Base-by-base conservation (phyloP, 768 basidiomycete species). In the Termitomyces sp. region DNA sequence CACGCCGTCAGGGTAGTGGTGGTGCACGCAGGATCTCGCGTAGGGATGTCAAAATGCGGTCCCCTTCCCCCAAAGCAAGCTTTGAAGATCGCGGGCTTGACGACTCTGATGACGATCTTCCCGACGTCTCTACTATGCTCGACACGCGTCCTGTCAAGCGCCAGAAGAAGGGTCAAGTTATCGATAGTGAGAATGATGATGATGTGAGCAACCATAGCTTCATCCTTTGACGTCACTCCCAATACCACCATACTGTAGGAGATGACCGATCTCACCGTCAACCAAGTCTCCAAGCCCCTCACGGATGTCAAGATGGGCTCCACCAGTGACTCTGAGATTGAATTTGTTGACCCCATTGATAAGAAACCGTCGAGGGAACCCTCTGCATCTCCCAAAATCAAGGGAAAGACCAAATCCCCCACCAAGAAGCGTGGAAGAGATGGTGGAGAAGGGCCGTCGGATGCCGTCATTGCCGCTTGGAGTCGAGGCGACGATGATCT, bases 401-500 rank as follows among this genome's bases (percentile, higher is more conserved):
- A 64, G 60, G 63, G 33, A 50, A 63, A 39, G 63, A 51, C 23
- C 23, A 54, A 50, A 25, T 53, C 45, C 9, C 54, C 49, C 39
- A 54, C 57, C 16, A 63, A 64, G 29, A 62, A 65, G 27, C 64
- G 66, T 16, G 63, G 60, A 5, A 56, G 54, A 35, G 50, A 48
- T 46, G 52, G 7, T 0, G 23, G 38, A 27, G 68, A 68, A 40
- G 70, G 70, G 18, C 73, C 71, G 1, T 77, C 77, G 2, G 73
- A 74, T 10, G 74, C 73, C 0, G 68, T 81, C 13, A 62, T 86
- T 33, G 74, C 74, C 1, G 78, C 77, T 12, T 86, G 85, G 84
- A 63, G 72, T n/a, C 75, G 75, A 44, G 83, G 80, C 23, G 84
- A 84, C 58, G 78, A 81, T 56, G 78, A 83, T 64, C 63, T 87